phyloP scores from a whole-genome alignment of 1,139 yeast species.

The Geotrichum macrosporum region DNA sequence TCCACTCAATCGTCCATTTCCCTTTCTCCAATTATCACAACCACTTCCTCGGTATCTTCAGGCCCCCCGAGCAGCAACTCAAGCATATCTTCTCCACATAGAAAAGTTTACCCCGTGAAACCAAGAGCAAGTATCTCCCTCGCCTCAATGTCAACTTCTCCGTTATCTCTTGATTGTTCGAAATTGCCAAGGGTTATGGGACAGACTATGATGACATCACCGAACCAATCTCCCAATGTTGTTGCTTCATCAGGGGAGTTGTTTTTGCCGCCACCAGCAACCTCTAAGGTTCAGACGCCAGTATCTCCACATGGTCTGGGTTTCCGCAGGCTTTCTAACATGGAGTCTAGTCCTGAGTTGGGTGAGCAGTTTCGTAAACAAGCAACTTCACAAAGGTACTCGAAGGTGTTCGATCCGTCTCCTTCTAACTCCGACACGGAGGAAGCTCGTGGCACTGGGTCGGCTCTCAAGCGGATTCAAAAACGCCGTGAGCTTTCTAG shows the following conservation, averaged over 20 bases:
- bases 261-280: constrained; percentile 20
- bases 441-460: constrained; percentile 49
- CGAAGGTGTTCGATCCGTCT: constrained; percentile 46
- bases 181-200: constrained; percentile 6
- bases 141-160: constrained; percentile 19
- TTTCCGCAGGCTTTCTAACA: constrained; percentile 28
- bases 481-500: constrained; percentile 53
- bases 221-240: constrained; percentile 9
- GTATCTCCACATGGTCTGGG: constrained; percentile 19
- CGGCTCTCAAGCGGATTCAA: constrained; percentile 52
- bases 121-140: constrained; percentile 16
- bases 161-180: constrained; percentile 16
- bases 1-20: constrained; percentile 22
- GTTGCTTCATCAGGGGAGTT: constrained; percentile 7
- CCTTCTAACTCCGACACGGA: constrained; percentile 71
- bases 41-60: constrained; percentile 18
- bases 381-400: constrained; percentile 32
- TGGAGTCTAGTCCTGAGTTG: constrained; percentile 33
- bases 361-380: constrained; percentile 29
- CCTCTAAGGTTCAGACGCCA: constrained; percentile 11
- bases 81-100: constrained; percentile 19
- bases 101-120: constrained; percentile 16
- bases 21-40: constrained; percentile 23
- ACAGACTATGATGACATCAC: constrained; percentile 6
- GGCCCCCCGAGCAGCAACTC: constrained; percentile 23